Base-by-base conservation (phyloP, 495 filamentous ascomycete genomes). In the Neurospora intermedia region DNA sequence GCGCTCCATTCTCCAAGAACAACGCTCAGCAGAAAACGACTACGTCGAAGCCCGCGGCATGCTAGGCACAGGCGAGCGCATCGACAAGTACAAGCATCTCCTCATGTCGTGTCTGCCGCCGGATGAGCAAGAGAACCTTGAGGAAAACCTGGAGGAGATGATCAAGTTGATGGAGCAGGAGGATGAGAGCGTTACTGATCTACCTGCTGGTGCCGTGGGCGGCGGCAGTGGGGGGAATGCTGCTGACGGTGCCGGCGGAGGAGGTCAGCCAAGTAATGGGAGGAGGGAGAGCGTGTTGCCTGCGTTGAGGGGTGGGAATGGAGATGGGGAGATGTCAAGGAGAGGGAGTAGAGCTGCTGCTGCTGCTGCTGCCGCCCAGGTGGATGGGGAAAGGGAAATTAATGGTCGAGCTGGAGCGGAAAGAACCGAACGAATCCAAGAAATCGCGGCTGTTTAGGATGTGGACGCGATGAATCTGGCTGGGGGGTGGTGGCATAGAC, bases 81-180 rank as follows among this genome's bases (percentile, higher is more conserved):
- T 86, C 54, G 84, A 85, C 62, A 83, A 83, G 75, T 86, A 86
- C 77, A 76, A 82, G 43, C 84, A 80, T 59, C 77, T 86, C 11
- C 78, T 85, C 16, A 82, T 79, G 71, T 78, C 78, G 43, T 86
- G 85, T 73, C 76, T 86, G 20, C 83, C 83, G 59, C 81, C 78
- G 41, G 81, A 85, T 73, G 83, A 84, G 70, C 82, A 84, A 5
- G 82, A 85, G 71, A 82, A 79, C 69, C 77, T 86, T 43, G 85
- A 85, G 62, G 73, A 80, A 27, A 85, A 85, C 45, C 74, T 86
- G 31, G 84, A 85, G 40, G 84, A 83, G 59, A 77, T 86, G 70
- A 85, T 86, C 76, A 79, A 81, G 71, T 84, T 86, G 82, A 86
- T 86, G 85, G 83, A 86, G 76, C 83, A 86, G 73, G 83, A 86